Conservation (phyloP, 768 basidiomycete genomes). For the Calocera viscosa region DNA sequence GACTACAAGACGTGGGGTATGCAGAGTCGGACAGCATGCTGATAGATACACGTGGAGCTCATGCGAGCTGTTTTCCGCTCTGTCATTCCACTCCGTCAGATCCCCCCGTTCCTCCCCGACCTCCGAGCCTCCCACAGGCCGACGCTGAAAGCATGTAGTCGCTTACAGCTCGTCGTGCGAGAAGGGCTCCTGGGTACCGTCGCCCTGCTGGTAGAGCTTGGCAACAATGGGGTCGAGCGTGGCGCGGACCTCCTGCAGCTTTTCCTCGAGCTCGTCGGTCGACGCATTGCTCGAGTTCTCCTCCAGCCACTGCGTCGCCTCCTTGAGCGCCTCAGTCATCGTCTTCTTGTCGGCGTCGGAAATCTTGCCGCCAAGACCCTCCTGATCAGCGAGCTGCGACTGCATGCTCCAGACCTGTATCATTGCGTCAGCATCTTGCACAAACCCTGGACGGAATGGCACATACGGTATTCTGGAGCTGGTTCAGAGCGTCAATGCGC, state of each 20-base stretch:
- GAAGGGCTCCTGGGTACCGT: constrained; percentile 15
- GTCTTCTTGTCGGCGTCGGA: constrained; percentile 72
- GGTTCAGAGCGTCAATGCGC: constrained; percentile 75
- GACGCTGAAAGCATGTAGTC: not conserved
- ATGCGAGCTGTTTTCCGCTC: not conserved
- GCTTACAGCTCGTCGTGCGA: constrained; percentile 22
- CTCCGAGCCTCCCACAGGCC: not conserved
- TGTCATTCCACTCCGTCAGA: not conserved
- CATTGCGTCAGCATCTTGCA: constrained; percentile 17
- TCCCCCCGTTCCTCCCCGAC: not conserved
- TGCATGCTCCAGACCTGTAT: constrained; percentile 60
- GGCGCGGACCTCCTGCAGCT: constrained; percentile 64
- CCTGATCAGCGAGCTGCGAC: constrained; percentile 70
- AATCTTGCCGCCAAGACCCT: constrained; percentile 84
- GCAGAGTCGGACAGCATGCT: not conserved
- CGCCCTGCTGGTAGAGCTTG: constrained; percentile 48
- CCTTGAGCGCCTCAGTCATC: constrained; percentile 69
- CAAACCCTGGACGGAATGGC: not conserved
- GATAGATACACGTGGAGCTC: not conserved
- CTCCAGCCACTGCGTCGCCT: constrained; percentile 85
- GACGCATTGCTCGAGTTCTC: constrained; percentile 61
- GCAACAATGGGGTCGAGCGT: constrained; percentile 74
- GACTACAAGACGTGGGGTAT: constrained; percentile 6
- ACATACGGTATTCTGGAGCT: constrained; percentile 51
- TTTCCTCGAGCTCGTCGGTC: constrained; percentile 86